Evolutionary conservation across 768 basidiomycete genomes (phyloP), one percentile per base, ranked within the genome.

Genomic region (Suillus placidus): DNA sequence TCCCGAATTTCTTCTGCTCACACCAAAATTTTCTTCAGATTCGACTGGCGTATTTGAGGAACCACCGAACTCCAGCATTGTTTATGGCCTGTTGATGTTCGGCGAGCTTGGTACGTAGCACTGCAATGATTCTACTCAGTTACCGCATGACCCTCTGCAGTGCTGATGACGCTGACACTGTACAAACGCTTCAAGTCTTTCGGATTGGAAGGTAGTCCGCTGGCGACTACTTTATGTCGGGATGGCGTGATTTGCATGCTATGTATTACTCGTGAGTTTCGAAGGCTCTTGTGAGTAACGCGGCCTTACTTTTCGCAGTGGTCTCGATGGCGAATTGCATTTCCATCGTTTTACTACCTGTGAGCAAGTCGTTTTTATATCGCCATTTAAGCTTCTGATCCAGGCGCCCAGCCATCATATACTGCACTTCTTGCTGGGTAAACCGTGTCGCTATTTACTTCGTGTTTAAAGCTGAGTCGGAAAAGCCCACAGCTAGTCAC

Each of bases 241-340:
- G 40, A 52, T 54, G 60, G 30, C n/a, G 5, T 61, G 20, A 30
- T 54, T 20, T 61, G 18, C 9, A 30, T 61, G 20, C n/a, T 61
- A 14, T 61, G 60, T 18, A 61, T 61, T 4, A 37, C 43, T 20
- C 26, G 60, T 61, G 43, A 61, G 60, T 52, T 13, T 37, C 20
- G 7, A 37, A 37, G 55, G 35, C 3, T 37, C 35, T n/a, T 35
- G 30, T 23, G 9, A 13, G 54, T n/a, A 13, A 23, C 13, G 4
- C 3, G 35, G 7, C 13, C 55, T 57, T 57, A 37, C 35, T 23
- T 57, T 37, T 37, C 3, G 35, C 35, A 57, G 55, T 57, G n/a
- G 35, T 57, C n/a, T 57, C 55, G 35, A 57, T 37, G 55, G 20
- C 35, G 1, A 57, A 57, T 37, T 57, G 55, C 8, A 9, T 57